phyloP scores from a whole-genome alignment of 2,329 filamentous ascomycete species.

The Trichocomaceae sp. region DNA sequence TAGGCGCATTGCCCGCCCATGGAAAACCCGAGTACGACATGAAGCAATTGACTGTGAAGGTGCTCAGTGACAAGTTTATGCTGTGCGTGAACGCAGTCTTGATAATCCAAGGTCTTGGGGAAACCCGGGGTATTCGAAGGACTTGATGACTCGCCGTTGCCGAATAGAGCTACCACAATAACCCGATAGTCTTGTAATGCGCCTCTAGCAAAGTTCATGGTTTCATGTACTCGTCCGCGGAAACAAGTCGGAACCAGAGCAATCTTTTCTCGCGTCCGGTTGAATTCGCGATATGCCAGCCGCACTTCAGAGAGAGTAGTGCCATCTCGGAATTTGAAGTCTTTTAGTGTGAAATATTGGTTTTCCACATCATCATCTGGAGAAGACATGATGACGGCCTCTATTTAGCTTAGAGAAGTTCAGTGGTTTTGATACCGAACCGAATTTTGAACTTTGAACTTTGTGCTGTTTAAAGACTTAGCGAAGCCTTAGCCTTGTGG shows the following conservation, averaged over 20 bases:
- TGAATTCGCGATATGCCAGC: conserved; percentile 40
- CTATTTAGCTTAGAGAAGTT: not conserved
- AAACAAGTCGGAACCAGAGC: conserved; percentile 52
- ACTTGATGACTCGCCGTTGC: conserved; percentile 45
- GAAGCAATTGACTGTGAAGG: conserved; percentile 29
- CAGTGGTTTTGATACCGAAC: no score
- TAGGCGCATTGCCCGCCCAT: conserved; percentile 48
- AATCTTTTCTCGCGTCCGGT: conserved; percentile 31
- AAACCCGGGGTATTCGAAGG: conserved; percentile 42
- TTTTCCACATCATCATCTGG: conserved; percentile 21
- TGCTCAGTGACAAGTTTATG: conserved; percentile 33
- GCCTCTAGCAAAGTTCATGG: conserved; percentile 42
- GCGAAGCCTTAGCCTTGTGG: no score
- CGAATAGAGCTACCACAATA: conserved; percentile 43
- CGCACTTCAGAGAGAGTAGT: conserved; percentile 25
- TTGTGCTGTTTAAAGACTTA: no score
- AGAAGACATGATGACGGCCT: not conserved
- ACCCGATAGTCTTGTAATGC: conserved; percentile 39
- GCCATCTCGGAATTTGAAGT: conserved; percentile 36
- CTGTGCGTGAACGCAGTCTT: conserved; percentile 42
- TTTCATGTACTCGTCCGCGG: conserved; percentile 45
- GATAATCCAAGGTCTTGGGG: conserved; percentile 35
- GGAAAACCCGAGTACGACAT: conserved; percentile 44
- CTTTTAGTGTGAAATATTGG: conserved; percentile 28
- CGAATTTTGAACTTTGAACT: no score